Conservation (phyloP, 148 eudicot species). For the Heliamphora exappendiculata region DNA sequence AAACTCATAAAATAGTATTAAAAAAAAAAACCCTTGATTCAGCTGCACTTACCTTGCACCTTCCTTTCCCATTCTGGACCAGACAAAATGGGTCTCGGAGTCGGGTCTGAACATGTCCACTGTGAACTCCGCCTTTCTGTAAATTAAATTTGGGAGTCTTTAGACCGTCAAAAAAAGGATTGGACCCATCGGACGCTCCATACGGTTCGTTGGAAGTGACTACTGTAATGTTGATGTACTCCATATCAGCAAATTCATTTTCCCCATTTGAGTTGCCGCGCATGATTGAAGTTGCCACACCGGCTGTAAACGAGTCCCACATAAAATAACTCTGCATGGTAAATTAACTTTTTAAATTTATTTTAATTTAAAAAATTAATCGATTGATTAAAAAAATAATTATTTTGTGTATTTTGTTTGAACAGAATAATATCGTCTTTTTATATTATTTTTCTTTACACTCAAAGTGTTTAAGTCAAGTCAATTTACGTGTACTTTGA, state of each 20-base stretch:
- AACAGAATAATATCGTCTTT: too few species aligned
- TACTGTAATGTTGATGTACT: slow-evolving; percentile 72
- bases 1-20: too few species aligned
- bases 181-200: slow-evolving; percentile 78
- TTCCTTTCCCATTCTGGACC: slow-evolving; percentile 47
- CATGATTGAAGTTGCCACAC: slow-evolving; percentile 85
- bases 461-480: too few species aligned
- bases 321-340: slow-evolving; percentile 59
- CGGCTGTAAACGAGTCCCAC: slow-evolving; percentile 85
- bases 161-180: slow-evolving; percentile 61
- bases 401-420: too few species aligned
- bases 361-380: too few species aligned
- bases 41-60: slow-evolving; percentile 47
- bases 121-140: slow-evolving; percentile 57
- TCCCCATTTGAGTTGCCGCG: slow-evolving; percentile 35
- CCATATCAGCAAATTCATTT: slow-evolving; percentile 79
- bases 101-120: slow-evolving; percentile 78
- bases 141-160: slow-evolving; percentile 45
- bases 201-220: slow-evolving; percentile 78
- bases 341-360: too few species aligned
- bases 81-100: slow-evolving; percentile 81
- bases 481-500: too few species aligned
- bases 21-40: not conserved
- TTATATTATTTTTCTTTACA: too few species aligned
- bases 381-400: too few species aligned